Base-by-base conservation (phyloP, 192 early-diverging fungal species). In the Mortierella claussenii region DNA sequence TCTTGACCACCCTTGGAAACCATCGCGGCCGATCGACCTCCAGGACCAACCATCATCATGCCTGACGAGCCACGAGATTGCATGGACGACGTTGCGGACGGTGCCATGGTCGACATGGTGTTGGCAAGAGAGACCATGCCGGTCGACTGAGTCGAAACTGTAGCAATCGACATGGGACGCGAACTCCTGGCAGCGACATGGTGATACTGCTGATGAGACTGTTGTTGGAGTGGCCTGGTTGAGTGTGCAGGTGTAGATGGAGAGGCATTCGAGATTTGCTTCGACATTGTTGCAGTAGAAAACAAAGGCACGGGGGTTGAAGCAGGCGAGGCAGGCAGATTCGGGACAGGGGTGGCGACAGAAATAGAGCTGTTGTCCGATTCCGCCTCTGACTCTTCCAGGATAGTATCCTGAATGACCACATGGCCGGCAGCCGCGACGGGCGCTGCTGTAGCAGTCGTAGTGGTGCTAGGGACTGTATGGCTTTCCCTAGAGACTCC, bases 61-160 rank as follows among this genome's bases (percentile, higher is more conserved):
- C 32, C 23, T 23, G 28, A 24, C 1, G 45, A 42, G 5, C 55
- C 20, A 3, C 63, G 64, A 1, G 65, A 66, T 42, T 57, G 43
- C 27, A 26, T 51, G 10, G 73, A 76, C 0, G 73, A 76, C 0
- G 64, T 56, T 1, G 63, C 65, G 12, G 73, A 76, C 1, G 46
- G 53, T 23, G 73, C 73, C 46, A 67, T 40, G 21, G 73, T 76
- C 20, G 73, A 76, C 64, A 76, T 62, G 15, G 73, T 76, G 4
- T 50, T 51, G 6, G 73, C 64, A 31, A 67, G 15, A 20, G 73
- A 76, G 13, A 50, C 36, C 73, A 76, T 76, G 1, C 73, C 73
- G 0, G 73, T 75, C 0, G 71, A 75, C n/a, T 60, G 63, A 13
- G 71, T 76, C 37, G 65, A 67, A 18, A 67, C 46, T 8, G 73